Evolutionary conservation across 768 basidiomycete species (phyloP), one percentile per base, ranked within the genome.

Genomic region (Pleurotus tuoliensis): DNA sequence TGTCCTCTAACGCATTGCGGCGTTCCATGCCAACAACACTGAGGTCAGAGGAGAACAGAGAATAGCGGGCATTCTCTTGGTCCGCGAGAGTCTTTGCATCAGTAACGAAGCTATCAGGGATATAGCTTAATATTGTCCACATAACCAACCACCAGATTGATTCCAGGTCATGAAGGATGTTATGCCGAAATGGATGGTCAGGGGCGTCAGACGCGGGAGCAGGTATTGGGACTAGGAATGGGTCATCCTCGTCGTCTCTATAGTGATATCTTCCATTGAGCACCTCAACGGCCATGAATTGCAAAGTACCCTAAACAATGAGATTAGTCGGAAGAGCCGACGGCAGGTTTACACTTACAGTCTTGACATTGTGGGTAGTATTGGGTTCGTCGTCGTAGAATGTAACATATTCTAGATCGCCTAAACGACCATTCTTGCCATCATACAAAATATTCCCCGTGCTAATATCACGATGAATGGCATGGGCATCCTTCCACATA

Each of bases 401-500:
- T 47, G 27, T n/a, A 24, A 44, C 47, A 38, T 47, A 40, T 37
- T 56, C 55, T 30, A 56, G 45, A 47, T 56, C 55, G 20, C 24
- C 55, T n/a, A 56, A 38, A 47, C 47, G 44, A 15, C 44, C 55
- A 18, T 47, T 30, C 12, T 24, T 15, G 20, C 34, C 45, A 30
- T 56, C 22, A 38, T 44, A 56, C 45, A 56, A 27, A 8, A 57
- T 51, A 52, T 57, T 57, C 18, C 56, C 49, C 7, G 51, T 34
- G 56, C 56, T 57, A 12, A 57, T 37, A 52, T 57, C 56, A 15
- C 56, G 49, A 50, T 57, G 56, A 13, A 57, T 45, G 24, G 38
- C 37, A 13, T 24, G 20, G 25, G 34, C 16, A 15, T 47, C 24
- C 20, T 57, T 22, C 46, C 46, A 40, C 47, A 51, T n/a, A 5